phyloP scores from a whole-genome alignment of 2,329 filamentous ascomycete species.

The Pyrenophora tritici-repentis region DNA sequence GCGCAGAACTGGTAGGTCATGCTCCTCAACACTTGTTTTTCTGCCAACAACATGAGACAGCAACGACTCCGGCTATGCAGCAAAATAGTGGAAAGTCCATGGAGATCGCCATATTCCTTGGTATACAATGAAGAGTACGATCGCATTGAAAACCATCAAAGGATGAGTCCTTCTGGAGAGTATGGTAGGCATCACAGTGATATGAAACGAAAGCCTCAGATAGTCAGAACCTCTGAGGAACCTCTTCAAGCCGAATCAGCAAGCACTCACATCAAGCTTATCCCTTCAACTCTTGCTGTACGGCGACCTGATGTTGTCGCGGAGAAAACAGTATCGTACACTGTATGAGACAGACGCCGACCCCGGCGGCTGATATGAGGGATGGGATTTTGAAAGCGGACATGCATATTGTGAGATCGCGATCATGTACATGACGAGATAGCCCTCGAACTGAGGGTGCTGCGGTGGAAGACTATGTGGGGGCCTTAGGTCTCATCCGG shows the following conservation, averaged over 20 bases:
- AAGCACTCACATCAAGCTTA: not conserved
- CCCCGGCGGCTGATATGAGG: not conserved
- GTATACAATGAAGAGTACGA: not conserved
- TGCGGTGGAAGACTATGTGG: constrained; percentile 1
- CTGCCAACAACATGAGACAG: constrained; percentile 1
- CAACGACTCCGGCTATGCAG: not conserved
- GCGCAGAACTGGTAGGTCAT: constrained; percentile 8
- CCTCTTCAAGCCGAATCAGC: not conserved
- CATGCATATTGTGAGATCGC: constrained; percentile 1
- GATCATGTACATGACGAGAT: not conserved
- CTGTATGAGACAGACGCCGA: not conserved
- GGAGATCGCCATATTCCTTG: not conserved
- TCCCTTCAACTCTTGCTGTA: no score
- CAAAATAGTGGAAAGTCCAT: not conserved
- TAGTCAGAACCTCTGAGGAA: not conserved
- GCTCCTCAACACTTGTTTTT: constrained; percentile 5
- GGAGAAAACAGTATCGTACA: not conserved
- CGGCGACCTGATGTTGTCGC: not conserved
- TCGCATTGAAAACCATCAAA: not conserved
- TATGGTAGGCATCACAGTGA: not conserved
- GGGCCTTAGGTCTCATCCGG: not conserved
- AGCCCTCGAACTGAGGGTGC: not conserved
- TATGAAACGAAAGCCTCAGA: not conserved
- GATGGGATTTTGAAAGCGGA: constrained; percentile 8
- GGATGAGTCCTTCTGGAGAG: not conserved